Evolutionary conservation across 352 stramenopile genomes (phyloP), one percentile per base, ranked within the genome.

Genomic region (Pythium insidiosum): DNA sequence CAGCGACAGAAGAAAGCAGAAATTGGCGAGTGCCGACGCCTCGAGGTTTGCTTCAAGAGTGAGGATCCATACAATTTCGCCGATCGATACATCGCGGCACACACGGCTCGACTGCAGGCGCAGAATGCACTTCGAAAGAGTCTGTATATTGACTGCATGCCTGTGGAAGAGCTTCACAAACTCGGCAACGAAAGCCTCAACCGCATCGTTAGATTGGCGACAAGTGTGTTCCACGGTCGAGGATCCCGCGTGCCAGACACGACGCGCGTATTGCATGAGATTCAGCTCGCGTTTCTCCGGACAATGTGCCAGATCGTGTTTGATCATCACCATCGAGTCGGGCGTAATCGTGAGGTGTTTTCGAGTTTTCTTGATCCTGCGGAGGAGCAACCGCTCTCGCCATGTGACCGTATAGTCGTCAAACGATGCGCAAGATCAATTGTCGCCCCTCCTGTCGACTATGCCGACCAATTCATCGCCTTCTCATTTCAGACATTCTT

Each of bases 241-340:
- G 76, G 61, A 13, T 46, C 73, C 44, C 69, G 72, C 0, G 71
- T 85, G 19, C 80, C 80, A 2, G 79, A 93, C 36, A 89, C 83
- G 3, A 73, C 77, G 13, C 72, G 65, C 0, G 61, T 97, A 12
- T 43, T 96, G 11, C 67, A 90, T 18, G 84, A 97, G 51, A 87
- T 96, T 34, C 88, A 94, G 52, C 62, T 95, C 0, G 87, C 95
- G 41, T 97, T 94, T 56, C 54, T 95, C 30, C 80, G 91, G 10
- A 86, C 86, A 6, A 96, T 97, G 84, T 95, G 94, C 63, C 79
- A 78, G 43, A 88, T 97, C 24, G 67, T 97, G 3, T 88, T 97
- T 23, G 74, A 89, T n/a, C 81, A 63, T 22, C 77, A 93, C 29
- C 73, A 88, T 26, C 47, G 68, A 41, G 30, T 54, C 1, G 48